Evolutionary conservation across 495 filamentous ascomycete genomes (phyloP).

Genomic region (Neurospora sp.): DNA sequence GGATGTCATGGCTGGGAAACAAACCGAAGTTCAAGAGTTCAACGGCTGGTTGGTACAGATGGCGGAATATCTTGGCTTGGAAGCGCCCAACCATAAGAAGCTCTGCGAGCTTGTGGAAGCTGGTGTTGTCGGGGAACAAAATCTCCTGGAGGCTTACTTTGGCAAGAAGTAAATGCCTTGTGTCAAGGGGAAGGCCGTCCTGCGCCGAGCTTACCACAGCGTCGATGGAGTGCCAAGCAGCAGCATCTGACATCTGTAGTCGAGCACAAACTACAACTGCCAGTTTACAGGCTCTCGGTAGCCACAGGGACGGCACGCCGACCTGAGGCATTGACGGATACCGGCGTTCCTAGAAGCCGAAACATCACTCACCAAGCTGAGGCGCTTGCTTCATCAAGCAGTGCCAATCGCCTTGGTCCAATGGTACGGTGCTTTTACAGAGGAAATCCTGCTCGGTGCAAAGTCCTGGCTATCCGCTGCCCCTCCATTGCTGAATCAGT

Average conservation of each 20-base stretch:
- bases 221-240: not conserved
- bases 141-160: constrained; percentile 12
- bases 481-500: not conserved
- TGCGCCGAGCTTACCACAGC: not conserved
- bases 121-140: constrained; percentile 7
- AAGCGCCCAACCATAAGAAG: constrained; percentile 18
- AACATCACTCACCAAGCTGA: not conserved
- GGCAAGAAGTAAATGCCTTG: constrained; percentile 9
- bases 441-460: not conserved
- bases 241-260: not conserved
- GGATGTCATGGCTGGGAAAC: constrained; percentile 51
- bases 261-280: not conserved
- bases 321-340: not conserved
- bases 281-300: not conserved
- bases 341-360: not conserved
- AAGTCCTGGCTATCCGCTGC: not conserved
- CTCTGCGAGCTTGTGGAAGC: constrained; percentile 19
- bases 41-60: constrained; percentile 68
- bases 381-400: not conserved
- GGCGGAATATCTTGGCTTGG: constrained; percentile 14
- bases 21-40: constrained; percentile 72
- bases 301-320: not conserved
- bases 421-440: not conserved
- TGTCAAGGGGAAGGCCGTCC: not conserved
- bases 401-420: not conserved